These are phyloP conservation scores for Fereydounia khargensis DNA, from an alignment of 1,284 basidiomycete genomes.

Conservation along the genomic window DNA sequence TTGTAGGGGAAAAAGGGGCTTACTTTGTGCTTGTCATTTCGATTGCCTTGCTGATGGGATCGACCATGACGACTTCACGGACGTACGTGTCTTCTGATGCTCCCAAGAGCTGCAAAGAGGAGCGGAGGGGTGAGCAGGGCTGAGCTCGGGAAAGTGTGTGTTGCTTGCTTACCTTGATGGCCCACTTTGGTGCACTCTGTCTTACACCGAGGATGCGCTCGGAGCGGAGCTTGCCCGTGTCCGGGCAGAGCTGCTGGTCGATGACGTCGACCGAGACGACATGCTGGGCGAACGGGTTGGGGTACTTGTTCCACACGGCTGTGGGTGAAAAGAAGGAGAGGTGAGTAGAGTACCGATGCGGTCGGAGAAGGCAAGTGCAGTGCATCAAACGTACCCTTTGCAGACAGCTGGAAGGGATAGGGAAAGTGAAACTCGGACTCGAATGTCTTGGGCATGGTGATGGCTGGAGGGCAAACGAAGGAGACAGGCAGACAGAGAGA, in stretches of 20 bases:
- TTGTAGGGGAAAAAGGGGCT: conserved; percentile 6
- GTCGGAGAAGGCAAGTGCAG: not conserved
- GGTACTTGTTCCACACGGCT: conserved; percentile 89
- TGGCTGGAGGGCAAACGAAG: too few relatives aligned
- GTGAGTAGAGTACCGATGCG: not conserved
- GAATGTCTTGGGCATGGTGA: not conserved
- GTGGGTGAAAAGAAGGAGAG: conserved; percentile 41
- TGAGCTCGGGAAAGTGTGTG: conserved; percentile 4
- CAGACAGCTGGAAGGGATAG: not conserved
- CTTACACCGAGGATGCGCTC: conserved; percentile 81
- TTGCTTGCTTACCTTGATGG: conserved; percentile 68
- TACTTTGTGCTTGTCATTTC: conserved; percentile 47
- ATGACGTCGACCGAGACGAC: conserved; percentile 87
- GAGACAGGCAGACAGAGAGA: too few relatives aligned
- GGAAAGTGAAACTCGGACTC: not conserved
- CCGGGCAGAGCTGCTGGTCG: conserved; percentile 75
- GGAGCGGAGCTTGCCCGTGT: conserved; percentile 81
- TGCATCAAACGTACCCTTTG: not conserved
- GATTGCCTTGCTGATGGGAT: conserved; percentile 15
- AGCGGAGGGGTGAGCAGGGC: not conserved
- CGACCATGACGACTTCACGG: conserved; percentile 78
- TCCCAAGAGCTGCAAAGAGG: conserved; percentile 69
- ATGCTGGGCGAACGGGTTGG: conserved; percentile 86
- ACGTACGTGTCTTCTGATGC: conserved; percentile 90
- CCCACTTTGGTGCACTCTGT: conserved; percentile 78